These are phyloP conservation scores for Hanseniaspora sp. DNA, from an alignment of 1,139 yeast genomes.

Conservation along the genomic window DNA sequence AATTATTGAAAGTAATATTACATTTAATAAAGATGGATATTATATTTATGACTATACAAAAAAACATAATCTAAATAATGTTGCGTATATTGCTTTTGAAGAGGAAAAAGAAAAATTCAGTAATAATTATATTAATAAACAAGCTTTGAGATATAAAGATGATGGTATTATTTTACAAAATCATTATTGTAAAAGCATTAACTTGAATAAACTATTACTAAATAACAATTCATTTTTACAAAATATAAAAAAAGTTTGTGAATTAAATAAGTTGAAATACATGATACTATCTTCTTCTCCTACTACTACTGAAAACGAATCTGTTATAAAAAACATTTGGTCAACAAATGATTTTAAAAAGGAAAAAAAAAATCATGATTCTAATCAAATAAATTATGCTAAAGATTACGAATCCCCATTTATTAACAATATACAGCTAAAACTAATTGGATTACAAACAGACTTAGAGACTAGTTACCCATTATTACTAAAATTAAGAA, in stretches of 20 bases:
- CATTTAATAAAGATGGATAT: neutral
- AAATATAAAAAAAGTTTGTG: neutral
- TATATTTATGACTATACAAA: neutral
- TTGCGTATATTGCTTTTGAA: neutral
- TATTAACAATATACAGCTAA: neutral
- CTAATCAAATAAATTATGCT: neutral
- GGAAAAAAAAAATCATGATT: neutral
- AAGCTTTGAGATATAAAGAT: neutral
- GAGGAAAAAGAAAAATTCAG: neutral
- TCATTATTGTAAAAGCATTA: conserved; percentile 5
- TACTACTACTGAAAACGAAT: neutral
- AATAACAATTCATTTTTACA: neutral
- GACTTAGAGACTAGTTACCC: neutral
- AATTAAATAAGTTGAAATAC: neutral
- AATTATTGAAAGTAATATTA: neutral
- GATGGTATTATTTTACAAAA: neutral
- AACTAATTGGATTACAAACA: neutral
- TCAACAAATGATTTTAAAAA: neutral
- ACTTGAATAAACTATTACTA: neutral
- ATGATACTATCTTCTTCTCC: neutral
- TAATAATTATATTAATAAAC: neutral
- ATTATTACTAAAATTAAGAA: neutral
- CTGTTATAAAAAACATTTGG: neutral
- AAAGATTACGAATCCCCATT: neutral
- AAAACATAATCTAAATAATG: neutral